Percentiles rank a stretch among this genome's conserved stretches.
phyloP scores from a whole-genome alignment of 257 asterid genomes.

The Asclepias syriaca region DNA sequence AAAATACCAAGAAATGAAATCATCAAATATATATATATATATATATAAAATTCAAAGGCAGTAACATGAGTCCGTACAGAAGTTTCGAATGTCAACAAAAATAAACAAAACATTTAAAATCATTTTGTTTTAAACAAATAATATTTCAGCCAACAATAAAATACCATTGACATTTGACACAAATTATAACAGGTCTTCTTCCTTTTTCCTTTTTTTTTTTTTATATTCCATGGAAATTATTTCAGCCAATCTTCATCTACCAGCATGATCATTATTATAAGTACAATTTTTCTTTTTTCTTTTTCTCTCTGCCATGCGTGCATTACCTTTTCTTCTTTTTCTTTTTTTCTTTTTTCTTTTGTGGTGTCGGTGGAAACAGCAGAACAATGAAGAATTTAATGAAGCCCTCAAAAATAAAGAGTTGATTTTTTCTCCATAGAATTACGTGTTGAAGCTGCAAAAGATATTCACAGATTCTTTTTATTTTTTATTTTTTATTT shows the following conservation, averaged over 20 bases:
- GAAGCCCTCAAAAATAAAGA: not conserved
- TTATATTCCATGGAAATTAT: not conserved
- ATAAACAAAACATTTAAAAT: constrained; percentile 8
- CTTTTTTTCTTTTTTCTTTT: too few species aligned
- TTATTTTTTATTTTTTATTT: too few species aligned
- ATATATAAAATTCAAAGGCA: too few species aligned
- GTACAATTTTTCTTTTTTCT: not conserved
- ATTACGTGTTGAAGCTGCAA: not conserved
- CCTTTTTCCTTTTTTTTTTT: not conserved
- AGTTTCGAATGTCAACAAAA: constrained; percentile 25
- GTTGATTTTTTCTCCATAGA: not conserved
- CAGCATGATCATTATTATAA: not conserved
- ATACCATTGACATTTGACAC: not conserved
- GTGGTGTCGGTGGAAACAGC: not conserved
- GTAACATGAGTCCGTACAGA: not conserved
- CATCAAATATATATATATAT: not conserved
- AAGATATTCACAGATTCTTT: not conserved
- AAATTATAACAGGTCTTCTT: too few species aligned
- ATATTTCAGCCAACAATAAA: not conserved
- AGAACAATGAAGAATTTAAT: not conserved
- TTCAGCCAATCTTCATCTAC: constrained; percentile 8
- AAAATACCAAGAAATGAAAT: not conserved
- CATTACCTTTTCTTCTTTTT: not conserved
- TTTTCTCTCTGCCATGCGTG: not conserved
- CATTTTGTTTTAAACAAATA: not conserved